Percentiles rank a stretch among this genome's conserved stretches.
Evolutionary conservation across 2,329 filamentous ascomycete species (phyloP).

Genomic region (Furcasterigmium furcatum): DNA sequence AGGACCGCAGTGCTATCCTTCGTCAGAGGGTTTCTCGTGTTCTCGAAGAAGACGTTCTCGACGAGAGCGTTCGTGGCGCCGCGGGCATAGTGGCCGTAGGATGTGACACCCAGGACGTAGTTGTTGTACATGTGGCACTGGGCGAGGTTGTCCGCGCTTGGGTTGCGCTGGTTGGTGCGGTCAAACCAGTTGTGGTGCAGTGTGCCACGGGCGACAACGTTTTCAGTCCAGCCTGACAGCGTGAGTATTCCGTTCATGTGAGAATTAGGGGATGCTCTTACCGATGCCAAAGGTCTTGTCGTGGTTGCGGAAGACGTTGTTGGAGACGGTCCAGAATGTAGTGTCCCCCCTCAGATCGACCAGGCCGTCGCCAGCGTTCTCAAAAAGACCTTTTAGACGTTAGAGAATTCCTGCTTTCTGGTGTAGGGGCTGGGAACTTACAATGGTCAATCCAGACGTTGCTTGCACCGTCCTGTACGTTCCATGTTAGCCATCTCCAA

Average conservation of each 20-base stretch:
- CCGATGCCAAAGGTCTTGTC: conserved; percentile 14
- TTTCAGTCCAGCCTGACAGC: conserved; percentile 11
- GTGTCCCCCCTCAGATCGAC: conserved; percentile 13
- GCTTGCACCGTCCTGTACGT: conserved; percentile 1
- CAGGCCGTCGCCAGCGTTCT: conserved; percentile 11
- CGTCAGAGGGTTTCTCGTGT: conserved; percentile 10
- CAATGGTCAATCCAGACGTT: conserved; percentile 16
- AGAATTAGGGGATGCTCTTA: not conserved
- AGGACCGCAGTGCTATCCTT: conserved; percentile 3
- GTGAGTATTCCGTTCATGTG: not conserved
- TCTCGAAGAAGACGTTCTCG: conserved; percentile 13
- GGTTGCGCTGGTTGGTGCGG: conserved; percentile 12
- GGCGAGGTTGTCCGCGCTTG: conserved; percentile 10
- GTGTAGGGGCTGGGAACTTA: not conserved
- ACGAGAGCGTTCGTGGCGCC: conserved; percentile 9
- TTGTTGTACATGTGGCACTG: conserved; percentile 14
- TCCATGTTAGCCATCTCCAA: too few relatives aligned
- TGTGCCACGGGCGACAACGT: conserved; percentile 10
- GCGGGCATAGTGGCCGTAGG: conserved; percentile 12
- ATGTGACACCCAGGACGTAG: conserved; percentile 9
- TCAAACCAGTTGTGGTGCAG: conserved; percentile 14
- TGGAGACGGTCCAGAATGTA: conserved; percentile 14
- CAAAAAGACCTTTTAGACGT: conserved; percentile 5
- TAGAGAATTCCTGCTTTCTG: too few relatives aligned
- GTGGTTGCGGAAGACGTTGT: conserved; percentile 14